Percentiles rank a stretch among this genome's conserved stretches.
Conservation (phyloP, 2,329 filamentous ascomycete genomes). For the Torrubiellomyces zombiae region DNA sequence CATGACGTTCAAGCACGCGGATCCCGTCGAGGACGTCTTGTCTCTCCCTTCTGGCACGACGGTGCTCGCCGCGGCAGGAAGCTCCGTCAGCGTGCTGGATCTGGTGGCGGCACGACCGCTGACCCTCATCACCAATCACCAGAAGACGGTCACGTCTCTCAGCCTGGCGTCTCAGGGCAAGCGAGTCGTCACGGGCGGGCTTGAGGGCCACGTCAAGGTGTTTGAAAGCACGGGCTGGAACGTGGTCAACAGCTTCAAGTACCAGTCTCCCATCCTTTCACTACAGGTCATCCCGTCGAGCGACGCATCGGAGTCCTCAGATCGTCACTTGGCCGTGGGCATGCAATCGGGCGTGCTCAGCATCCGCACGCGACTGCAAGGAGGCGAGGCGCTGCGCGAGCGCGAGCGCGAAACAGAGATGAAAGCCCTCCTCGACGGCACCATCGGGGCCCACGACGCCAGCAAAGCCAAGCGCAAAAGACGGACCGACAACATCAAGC, state of each 20-base stretch:
- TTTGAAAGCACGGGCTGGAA: constrained; percentile 94
- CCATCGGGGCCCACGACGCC: constrained; percentile 61
- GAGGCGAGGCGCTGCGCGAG: constrained; percentile 61
- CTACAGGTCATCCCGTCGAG: constrained; percentile 49
- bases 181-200: constrained; percentile 68
- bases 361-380: constrained; percentile 73
- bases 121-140: constrained; percentile 79
- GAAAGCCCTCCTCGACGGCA: constrained; percentile 63
- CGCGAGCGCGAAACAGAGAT: constrained; percentile 70
- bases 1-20: constrained; percentile 91
- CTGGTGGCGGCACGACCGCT: constrained; percentile 80
- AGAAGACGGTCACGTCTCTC: constrained; percentile 90
- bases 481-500: constrained; percentile 24
- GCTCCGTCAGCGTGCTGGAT: constrained; percentile 79
- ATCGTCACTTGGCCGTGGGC: constrained; percentile 87
- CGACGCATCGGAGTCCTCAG: constrained; percentile 36
- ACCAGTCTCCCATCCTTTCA: constrained; percentile 77
- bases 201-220: constrained; percentile 94
- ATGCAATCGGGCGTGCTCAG: constrained; percentile 90
- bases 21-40: constrained; percentile 75
- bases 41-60: constrained; percentile 76
- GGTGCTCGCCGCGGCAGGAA: constrained; percentile 69
- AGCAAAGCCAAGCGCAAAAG: constrained; percentile 54
- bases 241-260: constrained; percentile 87
- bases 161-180: constrained; percentile 65